Evolutionary conservation across 441 rosid species (phyloP).

Genomic region (Arabidopsis lyrata): DNA sequence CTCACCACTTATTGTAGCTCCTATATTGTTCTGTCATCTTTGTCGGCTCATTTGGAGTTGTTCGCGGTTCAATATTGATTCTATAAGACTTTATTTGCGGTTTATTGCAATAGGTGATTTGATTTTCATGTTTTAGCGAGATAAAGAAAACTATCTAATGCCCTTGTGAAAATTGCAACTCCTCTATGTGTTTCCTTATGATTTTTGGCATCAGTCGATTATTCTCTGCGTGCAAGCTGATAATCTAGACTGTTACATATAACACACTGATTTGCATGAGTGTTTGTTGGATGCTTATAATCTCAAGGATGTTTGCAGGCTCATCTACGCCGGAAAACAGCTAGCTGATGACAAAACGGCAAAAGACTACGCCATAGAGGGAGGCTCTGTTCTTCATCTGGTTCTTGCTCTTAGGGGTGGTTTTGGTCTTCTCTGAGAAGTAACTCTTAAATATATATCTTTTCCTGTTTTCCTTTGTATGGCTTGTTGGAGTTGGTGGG

Average conservation of each 20-base stretch:
- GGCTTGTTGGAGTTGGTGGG: constrained; percentile 4
- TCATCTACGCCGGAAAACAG: constrained; percentile 94
- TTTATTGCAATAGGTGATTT: not conserved
- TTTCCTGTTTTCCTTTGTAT: not conserved
- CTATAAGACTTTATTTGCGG: not conserved
- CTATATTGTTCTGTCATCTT: not conserved
- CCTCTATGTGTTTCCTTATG: not conserved
- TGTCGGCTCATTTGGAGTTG: not conserved
- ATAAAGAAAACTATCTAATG: not conserved
- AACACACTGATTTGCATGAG: not conserved
- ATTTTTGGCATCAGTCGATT: not conserved
- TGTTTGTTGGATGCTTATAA: not conserved
- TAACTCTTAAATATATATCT: not conserved
- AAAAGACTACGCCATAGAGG: constrained; percentile 83
- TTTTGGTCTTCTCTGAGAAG: constrained; percentile 28
- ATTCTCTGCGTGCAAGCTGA: not conserved
- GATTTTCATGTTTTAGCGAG: constrained; percentile 3
- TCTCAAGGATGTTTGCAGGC: constrained; percentile 55
- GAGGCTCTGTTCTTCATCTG: constrained; percentile 97
- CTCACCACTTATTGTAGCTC: not conserved
- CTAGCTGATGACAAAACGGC: constrained; percentile 95
- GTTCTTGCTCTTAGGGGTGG: constrained; percentile 97
- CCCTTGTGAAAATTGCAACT: not conserved
- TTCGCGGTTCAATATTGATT: not conserved
- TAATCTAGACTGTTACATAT: not conserved